phyloP scores from a whole-genome alignment of 2,329 filamentous ascomycete species.

The Lasiodiplodia theobromae region DNA sequence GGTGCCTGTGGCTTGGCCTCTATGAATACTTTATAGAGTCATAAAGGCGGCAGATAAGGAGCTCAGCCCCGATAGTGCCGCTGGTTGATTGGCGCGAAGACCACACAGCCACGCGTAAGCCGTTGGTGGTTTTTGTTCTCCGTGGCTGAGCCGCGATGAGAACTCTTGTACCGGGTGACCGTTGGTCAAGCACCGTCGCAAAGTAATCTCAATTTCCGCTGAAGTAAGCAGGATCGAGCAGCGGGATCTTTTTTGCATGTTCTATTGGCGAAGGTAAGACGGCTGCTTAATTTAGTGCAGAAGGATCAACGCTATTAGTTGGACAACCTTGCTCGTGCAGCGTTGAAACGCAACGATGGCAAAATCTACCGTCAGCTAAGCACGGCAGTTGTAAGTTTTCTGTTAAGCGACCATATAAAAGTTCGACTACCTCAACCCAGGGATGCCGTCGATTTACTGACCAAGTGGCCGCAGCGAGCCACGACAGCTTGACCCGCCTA shows the following conservation, averaged over 20 bases:
- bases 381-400: not conserved
- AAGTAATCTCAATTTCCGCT: not conserved
- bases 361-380: not conserved
- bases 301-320: not conserved
- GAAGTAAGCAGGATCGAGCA: not conserved
- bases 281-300: not conserved
- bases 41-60: too few species aligned
- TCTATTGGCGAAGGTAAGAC: not conserved
- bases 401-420: not conserved
- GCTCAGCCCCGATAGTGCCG: too few species aligned
- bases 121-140: too few species aligned
- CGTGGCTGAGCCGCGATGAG: too few species aligned
- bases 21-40: too few species aligned
- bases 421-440: not conserved
- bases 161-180: too few species aligned
- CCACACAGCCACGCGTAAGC: too few species aligned
- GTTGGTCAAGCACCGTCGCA: not conserved
- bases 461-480: too few species aligned
- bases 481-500: not conserved
- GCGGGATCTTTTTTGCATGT: not conserved
- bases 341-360: not conserved
- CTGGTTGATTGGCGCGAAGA: too few species aligned
- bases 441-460: not conserved
- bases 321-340: not conserved
- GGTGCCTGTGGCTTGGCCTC: too few species aligned